Base-by-base conservation (phyloP, 148 eudicot genomes). In the Gaultheria prostrata region DNA sequence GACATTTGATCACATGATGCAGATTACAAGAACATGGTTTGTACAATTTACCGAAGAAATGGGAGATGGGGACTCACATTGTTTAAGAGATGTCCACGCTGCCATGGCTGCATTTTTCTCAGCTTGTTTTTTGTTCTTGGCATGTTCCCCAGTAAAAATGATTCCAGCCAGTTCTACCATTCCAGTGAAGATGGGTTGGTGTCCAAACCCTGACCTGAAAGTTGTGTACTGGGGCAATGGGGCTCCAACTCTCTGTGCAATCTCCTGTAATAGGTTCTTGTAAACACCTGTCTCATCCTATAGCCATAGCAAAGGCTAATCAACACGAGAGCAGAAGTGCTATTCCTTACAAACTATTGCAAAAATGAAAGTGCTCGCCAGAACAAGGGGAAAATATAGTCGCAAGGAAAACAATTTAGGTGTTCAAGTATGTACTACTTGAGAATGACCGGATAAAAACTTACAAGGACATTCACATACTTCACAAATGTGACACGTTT, bases 101-200 rank as follows among this genome's bases (percentile, higher is more conserved):
- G 97, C 90, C 93, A 93, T 82, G 72, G 97, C 97, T 45, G 97
- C 95, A 86, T 91, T 91, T 82, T 93, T 93, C 85, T 93, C 97
- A 12, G 97, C 97, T 83, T 93, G 97, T 72, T 92, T 93, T 79
- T 93, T 93, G 85, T 91, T 93, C 91, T 93, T 93, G 75, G 97
- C 97, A 24, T 89, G 87, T 83, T 92, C 94, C 24, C 97, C 97
- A 18, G 92, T 90, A 83, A 93, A 93, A 51, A 86, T 85, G 79
- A 92, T 90, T 67, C 92, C 97, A 39, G 93, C 93, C 39, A 93
- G 87, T 86, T 92, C 93, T 12, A 93, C 97, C 61, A 87, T 91
- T 21, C 97, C 94, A 20, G 97, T 93, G 84, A 92, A 93, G 49
- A 92, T 89, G 6, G 95, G 95, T 54, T 86, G 93, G 86, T 90